Evolutionary conservation across 768 basidiomycete genomes (phyloP), one percentile per base, ranked within the genome.

Genomic region (Suillus hirtellus): DNA sequence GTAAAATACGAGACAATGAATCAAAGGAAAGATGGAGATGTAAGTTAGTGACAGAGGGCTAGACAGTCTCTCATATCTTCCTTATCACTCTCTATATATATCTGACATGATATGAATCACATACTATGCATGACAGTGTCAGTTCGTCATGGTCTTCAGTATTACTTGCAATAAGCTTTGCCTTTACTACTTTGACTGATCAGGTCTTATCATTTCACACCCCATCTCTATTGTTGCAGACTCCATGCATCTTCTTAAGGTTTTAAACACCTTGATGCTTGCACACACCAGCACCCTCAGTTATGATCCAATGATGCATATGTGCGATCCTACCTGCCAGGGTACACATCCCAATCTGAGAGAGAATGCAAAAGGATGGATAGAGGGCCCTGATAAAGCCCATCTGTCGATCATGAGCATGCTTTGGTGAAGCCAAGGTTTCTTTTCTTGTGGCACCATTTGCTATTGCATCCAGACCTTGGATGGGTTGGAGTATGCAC

Each of bases 341-440:
- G 58, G 37, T 31, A 6, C 31, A 0, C 54, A 35, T n/a, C 6
- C 2, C 14, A 4, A 40, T n/a, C 54, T 56, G 34, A 7, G 21
- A 17, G 40, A 38, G 24, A 17, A 59, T 11, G 7, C 21, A 1
- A 43, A 24, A 9, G 54, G 54, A 3, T 43, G 34, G 31, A 31
- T 38, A 59, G 38, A 40, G 19, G 5, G 8, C 21, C 21, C 7
- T 40, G 27, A 35, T 24, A 8, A 24, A 6, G 6, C 15, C 17
- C 12, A 3, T 17, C 38, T 40, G 43, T 59, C 19, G 1, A 56
- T 56, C 43, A 35, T 59, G 12, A 31, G 12, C 2, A 19, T 35
- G 31, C 58, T 56, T n/a, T 56, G 54, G 54, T 5, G 11, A 40
- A 56, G 54, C 54, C 34, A 59, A 27, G 58, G 58, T 34, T 59